Evolutionary conservation across 345 rosid genomes (phyloP).

Genomic region (Turritis glabra): DNA sequence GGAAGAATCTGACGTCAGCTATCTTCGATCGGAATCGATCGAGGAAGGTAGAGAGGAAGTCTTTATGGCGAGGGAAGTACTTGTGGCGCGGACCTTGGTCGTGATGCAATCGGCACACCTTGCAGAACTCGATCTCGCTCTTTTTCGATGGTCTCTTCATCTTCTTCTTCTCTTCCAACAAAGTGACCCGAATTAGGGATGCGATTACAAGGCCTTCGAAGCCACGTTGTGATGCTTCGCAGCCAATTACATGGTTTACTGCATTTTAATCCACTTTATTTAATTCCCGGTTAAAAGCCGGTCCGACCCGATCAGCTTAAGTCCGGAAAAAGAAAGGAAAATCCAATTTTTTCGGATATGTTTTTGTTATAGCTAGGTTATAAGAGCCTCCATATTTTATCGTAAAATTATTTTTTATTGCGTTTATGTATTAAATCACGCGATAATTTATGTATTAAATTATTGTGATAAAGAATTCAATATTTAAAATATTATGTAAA

Average conservation of each 20-base stretch:
- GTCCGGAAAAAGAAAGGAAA: background rate
- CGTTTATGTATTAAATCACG: too few species aligned
- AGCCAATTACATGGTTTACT: too few species aligned
- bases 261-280: background rate
- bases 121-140: conserved; percentile 67
- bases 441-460: too few species aligned
- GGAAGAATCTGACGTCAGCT: conserved; percentile 61
- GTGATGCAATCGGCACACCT: conserved; percentile 67
- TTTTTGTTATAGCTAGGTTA: too few species aligned
- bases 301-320: background rate
- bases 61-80: conserved; percentile 73
- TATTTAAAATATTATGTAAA: too few species aligned
- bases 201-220: background rate
- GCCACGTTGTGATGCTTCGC: too few species aligned
- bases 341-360: background rate
- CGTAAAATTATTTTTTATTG: too few species aligned
- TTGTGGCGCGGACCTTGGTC: conserved; percentile 75
- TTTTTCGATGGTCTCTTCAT: conserved; percentile 31
- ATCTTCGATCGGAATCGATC: conserved; percentile 63
- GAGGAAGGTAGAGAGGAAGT: conserved; percentile 55
- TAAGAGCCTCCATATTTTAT: too few species aligned
- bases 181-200: background rate
- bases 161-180: conserved; percentile 30
- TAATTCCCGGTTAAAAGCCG: background rate
- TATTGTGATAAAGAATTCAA: too few species aligned